Evolutionary conservation across 2,329 filamentous ascomycete genomes (phyloP), one percentile per base, ranked within the genome.

Genomic region (Alternaria alternata): DNA sequence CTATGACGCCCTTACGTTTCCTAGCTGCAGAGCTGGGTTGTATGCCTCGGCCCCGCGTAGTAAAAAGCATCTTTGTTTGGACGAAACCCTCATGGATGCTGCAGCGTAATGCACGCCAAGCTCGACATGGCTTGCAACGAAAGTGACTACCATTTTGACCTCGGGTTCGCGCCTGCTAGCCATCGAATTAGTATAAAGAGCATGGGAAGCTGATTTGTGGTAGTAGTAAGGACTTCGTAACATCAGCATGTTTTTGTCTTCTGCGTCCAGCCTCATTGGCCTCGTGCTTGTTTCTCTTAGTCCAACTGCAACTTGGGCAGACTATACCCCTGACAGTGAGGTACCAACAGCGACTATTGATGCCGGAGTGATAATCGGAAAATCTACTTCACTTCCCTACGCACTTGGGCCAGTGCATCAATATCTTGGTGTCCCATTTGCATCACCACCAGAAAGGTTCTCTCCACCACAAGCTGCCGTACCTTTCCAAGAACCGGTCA

Each of bases 351-450:
- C 67, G 7, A 73, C 67, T 2, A 65, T 76, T 16, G 62, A 68
- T 49, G 53, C 60, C 28, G 73, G 73, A 16, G 51, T 66, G 1
- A 16, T 76, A 2, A 39, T 75, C 5, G 73, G 74, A 12, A 75
- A 67, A 7, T 61, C 69, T 0, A 75, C 72, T 8, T 57, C 67
- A 4, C 70, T 69, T 14, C 63, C 71, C 0, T 59, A 64, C 7
- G 63, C 65, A 18, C 20, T 67, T 3, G 64, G 58, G 28, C 60
- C 60, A 16, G 71, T 75, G 3, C 72, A 75, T 51, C 67, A 75
- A 36, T 75, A 74, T 39, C 64, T 75, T 6, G 74, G 74, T 6
- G 66, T 75, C 1, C 74, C 73, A 0, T 76, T 74, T 46, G 73
- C 69, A 11, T 69, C 70, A n/a, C 64, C 71, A 6, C 73, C 74